Conservation (phyloP, 1,284 basidiomycete genomes). For the Apiotrichum veenhuisii region DNA sequence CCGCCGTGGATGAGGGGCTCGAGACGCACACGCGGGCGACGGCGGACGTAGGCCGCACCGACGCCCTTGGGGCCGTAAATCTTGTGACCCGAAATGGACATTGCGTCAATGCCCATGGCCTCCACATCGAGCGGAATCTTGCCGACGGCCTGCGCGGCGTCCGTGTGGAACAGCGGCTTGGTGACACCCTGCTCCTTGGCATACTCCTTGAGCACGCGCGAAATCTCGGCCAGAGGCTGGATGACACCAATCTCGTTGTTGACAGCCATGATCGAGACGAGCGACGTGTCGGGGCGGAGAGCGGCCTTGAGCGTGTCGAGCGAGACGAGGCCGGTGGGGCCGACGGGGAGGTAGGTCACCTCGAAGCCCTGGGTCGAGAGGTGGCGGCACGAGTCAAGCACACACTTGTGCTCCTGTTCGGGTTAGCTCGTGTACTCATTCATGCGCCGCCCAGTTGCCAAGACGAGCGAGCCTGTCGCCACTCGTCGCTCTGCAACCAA, state of each 20-base stretch:
- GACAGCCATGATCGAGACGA: slow-evolving; percentile 96
- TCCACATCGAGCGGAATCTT: slow-evolving; percentile 91
- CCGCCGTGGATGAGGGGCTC: slow-evolving; percentile 95
- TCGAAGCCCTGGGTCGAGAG: slow-evolving; percentile 96
- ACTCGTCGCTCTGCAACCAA: no score
- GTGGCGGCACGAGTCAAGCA: slow-evolving; percentile 94
- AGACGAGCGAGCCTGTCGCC: no score
- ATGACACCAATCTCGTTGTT: slow-evolving; percentile 99
- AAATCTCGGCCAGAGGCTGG: slow-evolving; percentile 95
- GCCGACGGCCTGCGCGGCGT: slow-evolving; percentile 93
- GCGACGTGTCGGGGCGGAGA: slow-evolving; percentile 77
- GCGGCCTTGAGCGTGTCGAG: slow-evolving; percentile 72
- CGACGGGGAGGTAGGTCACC: slow-evolving; percentile 92
- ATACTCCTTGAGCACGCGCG: slow-evolving; percentile 61
- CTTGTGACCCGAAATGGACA: slow-evolving; percentile 97
- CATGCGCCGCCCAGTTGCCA: no score
- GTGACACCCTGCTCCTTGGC: slow-evolving; percentile 60
- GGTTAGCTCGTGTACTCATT: no score
- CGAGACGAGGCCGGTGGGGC: slow-evolving; percentile 77
- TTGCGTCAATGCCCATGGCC: slow-evolving; percentile 89
- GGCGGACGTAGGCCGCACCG: slow-evolving; percentile 89
- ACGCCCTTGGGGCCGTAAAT: slow-evolving; percentile 97
- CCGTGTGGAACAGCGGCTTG: slow-evolving; percentile 94
- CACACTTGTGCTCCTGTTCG: slow-evolving; percentile 94
- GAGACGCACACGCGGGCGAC: slow-evolving; percentile 86